Percentiles rank a stretch among this genome's conserved stretches.
phyloP scores from a whole-genome alignment of 345 rosid species.

The Fremontodendron californicum region DNA sequence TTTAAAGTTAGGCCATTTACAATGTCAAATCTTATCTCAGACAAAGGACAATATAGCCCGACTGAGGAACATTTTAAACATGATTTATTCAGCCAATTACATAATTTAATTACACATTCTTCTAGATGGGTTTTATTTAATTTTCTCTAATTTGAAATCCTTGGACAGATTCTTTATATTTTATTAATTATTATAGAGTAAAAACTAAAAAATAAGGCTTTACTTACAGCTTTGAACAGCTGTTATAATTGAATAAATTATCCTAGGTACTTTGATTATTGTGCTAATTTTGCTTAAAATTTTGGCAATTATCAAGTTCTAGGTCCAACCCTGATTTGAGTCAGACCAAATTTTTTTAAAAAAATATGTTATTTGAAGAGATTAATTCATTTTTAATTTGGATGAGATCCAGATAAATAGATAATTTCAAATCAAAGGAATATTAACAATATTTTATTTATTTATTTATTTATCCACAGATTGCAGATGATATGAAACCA shows the following conservation, averaged over 20 bases:
- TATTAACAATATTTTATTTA: neutral
- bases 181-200: too few relatives aligned
- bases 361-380: neutral
- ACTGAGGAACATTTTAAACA: neutral
- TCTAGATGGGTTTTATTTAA: neutral
- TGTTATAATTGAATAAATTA: neutral
- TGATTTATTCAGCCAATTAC: neutral
- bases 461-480: conserved; percentile 30
- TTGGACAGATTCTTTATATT: neutral
- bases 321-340: neutral
- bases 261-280: neutral
- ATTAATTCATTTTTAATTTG: neutral
- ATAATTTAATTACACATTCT: neutral
- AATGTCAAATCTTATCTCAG: neutral
- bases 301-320: neutral
- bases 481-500: conserved; percentile 67
- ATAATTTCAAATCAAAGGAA: neutral
- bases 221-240: neutral
- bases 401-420: neutral
- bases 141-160: neutral
- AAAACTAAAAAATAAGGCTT: too few relatives aligned
- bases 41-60: neutral
- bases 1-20: neutral
- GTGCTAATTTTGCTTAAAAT: neutral
- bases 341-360: neutral